phyloP scores from a whole-genome alignment of 305 asterid genomes.

The Striga hermonthica region DNA sequence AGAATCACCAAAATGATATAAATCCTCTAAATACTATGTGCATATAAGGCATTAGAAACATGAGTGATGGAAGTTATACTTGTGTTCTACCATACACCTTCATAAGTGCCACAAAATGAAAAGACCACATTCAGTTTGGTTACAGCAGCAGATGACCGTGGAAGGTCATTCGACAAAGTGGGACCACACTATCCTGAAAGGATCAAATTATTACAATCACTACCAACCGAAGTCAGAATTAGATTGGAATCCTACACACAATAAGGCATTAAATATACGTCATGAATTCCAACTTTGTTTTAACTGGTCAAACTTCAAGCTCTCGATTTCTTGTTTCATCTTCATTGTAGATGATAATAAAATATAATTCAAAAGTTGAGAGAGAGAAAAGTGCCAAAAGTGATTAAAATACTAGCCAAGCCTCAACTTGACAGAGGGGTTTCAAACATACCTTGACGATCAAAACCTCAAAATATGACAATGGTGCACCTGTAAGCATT shows the following conservation, averaged over 20 bases:
- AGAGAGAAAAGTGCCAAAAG: not conserved
- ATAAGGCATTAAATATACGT: not conserved
- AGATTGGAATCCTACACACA: too few relatives aligned
- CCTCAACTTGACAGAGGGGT: slow-evolving; percentile 11
- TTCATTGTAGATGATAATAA: slow-evolving; percentile 30
- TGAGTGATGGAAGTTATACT: slow-evolving; percentile 41
- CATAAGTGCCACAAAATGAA: slow-evolving; percentile 49
- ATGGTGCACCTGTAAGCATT: too few relatives aligned
- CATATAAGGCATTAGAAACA: too few relatives aligned
- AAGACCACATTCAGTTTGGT: slow-evolving; percentile 50
- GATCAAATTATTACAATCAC: slow-evolving; percentile 1
- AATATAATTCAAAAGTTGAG: not conserved
- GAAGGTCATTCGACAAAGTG: slow-evolving; percentile 46
- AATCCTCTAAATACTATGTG: too few relatives aligned
- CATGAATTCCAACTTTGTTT: slow-evolving; percentile 36
- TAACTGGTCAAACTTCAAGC: slow-evolving; percentile 43
- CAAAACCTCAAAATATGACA: slow-evolving; percentile 32
- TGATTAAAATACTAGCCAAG: slow-evolving; percentile 3
- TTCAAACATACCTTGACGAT: slow-evolving; percentile 41
- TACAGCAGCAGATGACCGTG: slow-evolving; percentile 43
- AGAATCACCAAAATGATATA: too few relatives aligned
- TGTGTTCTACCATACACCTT: slow-evolving; percentile 47
- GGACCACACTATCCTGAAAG: slow-evolving; percentile 34
- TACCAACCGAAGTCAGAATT: too few relatives aligned
- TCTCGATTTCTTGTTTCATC: slow-evolving; percentile 45